Base-by-base conservation (phyloP, 148 eudicot species). In the Dianthus caryophyllus region DNA sequence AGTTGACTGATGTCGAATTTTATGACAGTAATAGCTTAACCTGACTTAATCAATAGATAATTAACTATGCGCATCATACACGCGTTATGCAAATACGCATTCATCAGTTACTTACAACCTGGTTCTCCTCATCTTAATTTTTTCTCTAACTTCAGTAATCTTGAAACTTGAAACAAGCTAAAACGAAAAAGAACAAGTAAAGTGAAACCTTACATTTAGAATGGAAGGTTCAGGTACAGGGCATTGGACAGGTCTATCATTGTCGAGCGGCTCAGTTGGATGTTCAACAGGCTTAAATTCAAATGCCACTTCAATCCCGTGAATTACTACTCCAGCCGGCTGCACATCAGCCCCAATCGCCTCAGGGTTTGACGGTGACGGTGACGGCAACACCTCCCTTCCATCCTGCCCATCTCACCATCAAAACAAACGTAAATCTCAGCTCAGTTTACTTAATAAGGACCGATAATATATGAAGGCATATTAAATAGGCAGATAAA, bases 211-310 rank as follows among this genome's bases (percentile, higher is more conserved):
- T 77, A 94, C 98, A 79, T 94, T 90, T 15, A 90, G 83, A 70
- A 94, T 88, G 30, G 96, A 90, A 58, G 92, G 98, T 75, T 94
- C 98, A 0, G 97, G 98, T 39, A 82, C 52, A 38, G 98, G 97
- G 74, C 98, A 94, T 29, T 74, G 86, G 67, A 88, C 84, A 0
- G 98, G 98, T 49, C 64, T 81, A 83, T 94, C 98, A 69, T 71
- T 78, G 72, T 90, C 85, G 31, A 84, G 73, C 60, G 98, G 97
- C 77, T 88, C 97, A 13, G 70, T 71, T 1, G 98, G 98, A 71
- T 85, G 90, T 47, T 94, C 97, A 59, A 90, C 81, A 0, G 97
- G 98, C 67, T 83, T 94, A 68, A 94, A 90, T 75, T 90, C 97
- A 26, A 81, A 70, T 7, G 88, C 81, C 3, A 80, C 73, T 78